Evolutionary conservation across 1,284 basidiomycete genomes (phyloP), one percentile per base, ranked within the genome.

Genomic region (Anthracocystis panici-leucophaei): DNA sequence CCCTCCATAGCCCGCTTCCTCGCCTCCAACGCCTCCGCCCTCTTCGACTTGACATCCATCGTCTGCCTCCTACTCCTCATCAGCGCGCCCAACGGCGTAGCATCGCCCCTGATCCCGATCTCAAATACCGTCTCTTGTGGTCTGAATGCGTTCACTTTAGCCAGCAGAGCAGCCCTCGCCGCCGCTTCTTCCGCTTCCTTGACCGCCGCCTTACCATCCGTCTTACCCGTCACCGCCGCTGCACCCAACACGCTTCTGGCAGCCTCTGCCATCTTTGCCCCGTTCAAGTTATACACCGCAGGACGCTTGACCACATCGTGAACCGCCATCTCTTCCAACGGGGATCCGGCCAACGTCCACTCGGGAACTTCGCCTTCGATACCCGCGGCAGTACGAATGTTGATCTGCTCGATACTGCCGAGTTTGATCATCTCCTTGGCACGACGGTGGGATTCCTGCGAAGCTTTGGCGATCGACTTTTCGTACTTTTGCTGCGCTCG

Each of bases 401-500:
- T 67, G 42, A 79, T 69, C 44, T 77, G 76, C 59, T 78, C 77
- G 33, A 78, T 72, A 44, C 78, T 77, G 10, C 75, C 79, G 5
- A 65, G 67, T 61, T 92, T 92, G 65, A 89, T 88, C 88, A 97
- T 92, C 61, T 91, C 91, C 85, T 98, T 99, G 7, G 95, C 92
- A 11, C 94, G 90, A 74, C 91, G 90, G 87, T 97, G 93, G 77
- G 92, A 92, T 60, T 91, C 91, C 20, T 91, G 89, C 77, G 91
- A 92, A 4, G 96, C 95, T 83, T 96, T 97, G 33, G 92, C 91
- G 82, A 94, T 92, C 66, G 93, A 95, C 31, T 94, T 91, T 82
- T 97, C 94, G 84, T 97, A 99, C 93, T 98, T 93, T 8, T 89
- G 88, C 75, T 97, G 95, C 0, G 95, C 96, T 56, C 93, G 91